These are phyloP conservation scores for Syzygium aqueum DNA, from an alignment of 345 rosid species.

Conservation along the genomic window DNA sequence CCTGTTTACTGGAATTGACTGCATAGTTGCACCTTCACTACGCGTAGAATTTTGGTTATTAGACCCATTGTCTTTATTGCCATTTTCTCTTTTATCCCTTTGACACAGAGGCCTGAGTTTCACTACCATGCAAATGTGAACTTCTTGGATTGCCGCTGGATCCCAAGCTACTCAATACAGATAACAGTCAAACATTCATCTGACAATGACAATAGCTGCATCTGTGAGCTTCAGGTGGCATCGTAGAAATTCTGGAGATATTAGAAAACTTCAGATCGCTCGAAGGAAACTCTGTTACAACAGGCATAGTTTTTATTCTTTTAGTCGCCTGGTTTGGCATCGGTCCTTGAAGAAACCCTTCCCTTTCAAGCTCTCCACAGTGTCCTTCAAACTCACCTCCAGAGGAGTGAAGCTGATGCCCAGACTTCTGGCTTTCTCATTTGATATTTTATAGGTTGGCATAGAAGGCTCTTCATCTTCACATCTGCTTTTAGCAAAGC, in stretches of 20 bases:
- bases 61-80: background rate
- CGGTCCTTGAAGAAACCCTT: conserved; percentile 18
- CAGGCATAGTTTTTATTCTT: background rate
- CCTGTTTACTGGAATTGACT: background rate
- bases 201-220: background rate
- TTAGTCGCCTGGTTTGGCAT: background rate
- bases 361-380: conserved; percentile 50
- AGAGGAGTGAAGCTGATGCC: conserved; percentile 48
- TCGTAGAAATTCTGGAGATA: background rate
- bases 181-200: background rate
- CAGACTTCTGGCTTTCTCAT: conserved; percentile 32
- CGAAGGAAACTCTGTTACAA: background rate
- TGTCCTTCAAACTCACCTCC: conserved; percentile 48
- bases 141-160: too few relatives aligned
- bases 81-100: background rate
- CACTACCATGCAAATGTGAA: background rate
- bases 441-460: conserved; percentile 28
- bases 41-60: background rate
- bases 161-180: background rate
- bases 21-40: background rate
- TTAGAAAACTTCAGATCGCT: background rate
- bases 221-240: background rate
- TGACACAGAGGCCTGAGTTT: background rate
- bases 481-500: conserved; percentile 18
- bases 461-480: conserved; percentile 12